Evolutionary conservation across 164 flowering plant genomes (phyloP).

Genomic region (Buxus sempervirens): DNA sequence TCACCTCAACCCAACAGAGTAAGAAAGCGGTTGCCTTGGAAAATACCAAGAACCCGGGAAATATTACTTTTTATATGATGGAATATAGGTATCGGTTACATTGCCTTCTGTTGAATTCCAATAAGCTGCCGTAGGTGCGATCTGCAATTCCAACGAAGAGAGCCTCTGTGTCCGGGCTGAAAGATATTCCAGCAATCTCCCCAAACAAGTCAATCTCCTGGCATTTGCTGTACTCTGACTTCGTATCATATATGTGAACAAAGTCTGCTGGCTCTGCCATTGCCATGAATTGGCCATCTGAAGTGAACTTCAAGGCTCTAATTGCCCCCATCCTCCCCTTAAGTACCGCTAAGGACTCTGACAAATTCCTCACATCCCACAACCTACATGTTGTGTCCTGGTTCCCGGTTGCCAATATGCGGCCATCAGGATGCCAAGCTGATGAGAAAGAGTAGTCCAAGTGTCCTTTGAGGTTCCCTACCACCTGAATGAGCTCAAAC

Average conservation of each 20-base stretch:
- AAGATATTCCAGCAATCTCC: constrained; percentile 90
- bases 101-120: constrained; percentile 67
- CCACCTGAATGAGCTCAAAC: constrained; percentile 31
- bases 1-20: no score
- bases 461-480: constrained; percentile 67
- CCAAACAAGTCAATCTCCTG: constrained; percentile 94
- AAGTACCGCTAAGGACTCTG: constrained; percentile 59
- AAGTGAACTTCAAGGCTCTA: constrained; percentile 65
- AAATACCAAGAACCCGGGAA: neutral
- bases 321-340: constrained; percentile 94
- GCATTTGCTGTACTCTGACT: constrained; percentile 39
- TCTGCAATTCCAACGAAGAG: constrained; percentile 87
- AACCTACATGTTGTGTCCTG: constrained; percentile 93
- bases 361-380: constrained; percentile 87
- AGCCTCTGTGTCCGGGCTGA: constrained; percentile 89
- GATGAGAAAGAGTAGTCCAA: constrained; percentile 88
- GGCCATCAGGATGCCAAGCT: constrained; percentile 94
- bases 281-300: constrained; percentile 83
- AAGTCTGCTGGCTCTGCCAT: constrained; percentile 98
- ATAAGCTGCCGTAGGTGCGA: constrained; percentile 77
- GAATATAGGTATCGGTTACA: constrained; percentile 42
- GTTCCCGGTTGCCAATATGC: constrained; percentile 85
- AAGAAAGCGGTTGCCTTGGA: neutral
- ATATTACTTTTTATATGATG: constrained; percentile 24
- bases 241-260: constrained; percentile 64